A percentile compares a stretch with the other conserved stretches of the same genome.
Evolutionary conservation across 1,284 basidiomycete genomes (phyloP).

Genomic region (Phylloboletellus chloephorus): DNA sequence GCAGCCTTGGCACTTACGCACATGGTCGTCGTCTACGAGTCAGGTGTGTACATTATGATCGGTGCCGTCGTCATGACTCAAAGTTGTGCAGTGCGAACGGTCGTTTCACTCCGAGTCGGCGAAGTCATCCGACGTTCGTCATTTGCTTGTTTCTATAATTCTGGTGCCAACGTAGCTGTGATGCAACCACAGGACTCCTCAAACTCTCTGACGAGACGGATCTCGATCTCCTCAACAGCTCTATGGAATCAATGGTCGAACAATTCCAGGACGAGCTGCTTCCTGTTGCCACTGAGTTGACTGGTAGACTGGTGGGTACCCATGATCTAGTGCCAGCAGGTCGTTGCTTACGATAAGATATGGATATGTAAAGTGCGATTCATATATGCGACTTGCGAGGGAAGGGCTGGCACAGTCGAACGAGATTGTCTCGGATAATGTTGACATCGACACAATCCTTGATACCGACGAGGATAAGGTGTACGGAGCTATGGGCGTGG

Average conservation of each 20-base stretch:
- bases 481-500: slow-evolving; percentile 78
- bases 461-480: slow-evolving; percentile 76
- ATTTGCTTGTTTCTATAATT: not conserved
- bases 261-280: slow-evolving; percentile 80
- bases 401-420: slow-evolving; percentile 55
- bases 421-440: slow-evolving; percentile 41
- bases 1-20: slow-evolving; percentile 79
- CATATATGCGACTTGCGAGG: slow-evolving; percentile 72
- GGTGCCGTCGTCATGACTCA: not conserved
- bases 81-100: slow-evolving; percentile 52
- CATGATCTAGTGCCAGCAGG: not conserved
- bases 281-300: slow-evolving; percentile 81
- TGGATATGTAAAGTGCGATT: slow-evolving; percentile 54
- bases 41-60: slow-evolving; percentile 40
- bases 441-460: slow-evolving; percentile 48
- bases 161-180: not conserved
- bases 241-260: slow-evolving; percentile 84
- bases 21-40: slow-evolving; percentile 63
- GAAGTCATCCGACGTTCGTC: slow-evolving; percentile 78
- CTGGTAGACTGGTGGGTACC: slow-evolving; percentile 63
- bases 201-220: slow-evolving; percentile 89
- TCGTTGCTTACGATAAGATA: slow-evolving; percentile 2
- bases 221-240: slow-evolving; percentile 76
- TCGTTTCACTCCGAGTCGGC: slow-evolving; percentile 75
- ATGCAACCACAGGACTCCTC: slow-evolving; percentile 55